Base-by-base conservation (phyloP, 805 yeast species). In the Starmerella sirachaensis region DNA sequence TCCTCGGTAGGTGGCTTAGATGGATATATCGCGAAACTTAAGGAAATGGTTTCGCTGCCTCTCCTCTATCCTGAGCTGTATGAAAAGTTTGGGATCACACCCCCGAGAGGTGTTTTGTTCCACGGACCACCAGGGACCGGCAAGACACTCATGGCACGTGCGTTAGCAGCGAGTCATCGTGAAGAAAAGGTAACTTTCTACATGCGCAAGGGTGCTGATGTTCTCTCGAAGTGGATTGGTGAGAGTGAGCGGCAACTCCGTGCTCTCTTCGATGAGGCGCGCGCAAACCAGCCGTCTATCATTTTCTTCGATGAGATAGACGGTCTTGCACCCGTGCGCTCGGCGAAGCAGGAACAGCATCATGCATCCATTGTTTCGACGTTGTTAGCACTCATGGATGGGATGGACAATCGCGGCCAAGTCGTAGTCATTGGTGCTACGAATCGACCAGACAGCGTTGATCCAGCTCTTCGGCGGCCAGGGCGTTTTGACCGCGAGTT, bases 91-190 rank as follows among this genome's bases (percentile, higher is more conserved):
- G 77, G 76, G 40, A 84, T 88, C 24, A 83, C 95, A 0, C 97
- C 98, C 1, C 98, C 98, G 14, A 66, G 98, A 47, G 98, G 98
- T 45, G 98, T 91, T 1, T 60, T 91, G 38, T 91, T 91, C 61
- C 98, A 91, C 59, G 98, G 98, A 32, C 98, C 98, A 4, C 98
- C 98, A 3, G 98, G 98, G 47, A 91, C 98, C 0, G 98, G 98
- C 69, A 91, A 91, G 57, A 91, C 98, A 0, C 68, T 91, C 36
- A 84, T 91, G 94, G 98, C 98, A 0, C 65, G 98, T 42, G 98
- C 98, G 0, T 64, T 91, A 35, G 98, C 98, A 1, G 91, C 97
- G 0, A 81, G 93, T 47, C 74, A 93, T 0, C 76, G 81, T 13
- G 76, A 77, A 11, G 67, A 78, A 43, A 88, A 91, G 49, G 85